Evolutionary conservation across 2,329 filamentous ascomycete species (phyloP), one percentile per base, ranked within the genome.

Genomic region (Colletotrichum spaethianum): DNA sequence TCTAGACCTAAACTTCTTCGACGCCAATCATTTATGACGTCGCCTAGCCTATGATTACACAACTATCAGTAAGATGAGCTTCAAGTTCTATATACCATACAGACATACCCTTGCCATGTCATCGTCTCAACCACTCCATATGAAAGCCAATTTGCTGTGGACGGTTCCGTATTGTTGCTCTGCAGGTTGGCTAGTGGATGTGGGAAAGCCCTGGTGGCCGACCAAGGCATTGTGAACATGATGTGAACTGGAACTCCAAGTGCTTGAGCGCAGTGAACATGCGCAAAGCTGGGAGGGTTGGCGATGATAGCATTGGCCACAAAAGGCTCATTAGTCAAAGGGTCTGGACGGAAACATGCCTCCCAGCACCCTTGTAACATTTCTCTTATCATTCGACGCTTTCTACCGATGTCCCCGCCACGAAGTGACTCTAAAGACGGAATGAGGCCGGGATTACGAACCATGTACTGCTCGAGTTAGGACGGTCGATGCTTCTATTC

Each of bases 111-210:
- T 80, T 94, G 92, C 93, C 93, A 94, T 14, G 93, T 93, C 82
- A 94, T 86, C 85, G 93, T 90, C 69, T 94, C 93, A 0, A 94
- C 90, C 53, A 94, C 83, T 0, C 88, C 88, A 75, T 94, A 94
- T 0, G 90, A 92, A 12, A 94, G 86, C 75, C 92, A 93, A 75
- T 94, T 94, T 74, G 93, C 91, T 1, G 87, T 83, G 75, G 93
- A 91, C 18, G 33, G 2, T 89, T 90, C 67, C 12, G 14, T 12
- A 62, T 46, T 72, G 12, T 62, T 65, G 44, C 7, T 68, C 68
- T 91, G 86, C 48, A 94, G 89, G 73, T 93, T 93, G 0, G 92
- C 92, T 3, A 94, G 84, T 0, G 93, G 93, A 76, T 94, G 93
- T 0, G 92, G 91, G 73, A 94, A 94, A 0, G 89, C 87, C 74